These are phyloP conservation scores for Aspergillus brunneoviolaceus DNA, from an alignment of 2,329 filamentous ascomycete species.

Conservation along the genomic window DNA sequence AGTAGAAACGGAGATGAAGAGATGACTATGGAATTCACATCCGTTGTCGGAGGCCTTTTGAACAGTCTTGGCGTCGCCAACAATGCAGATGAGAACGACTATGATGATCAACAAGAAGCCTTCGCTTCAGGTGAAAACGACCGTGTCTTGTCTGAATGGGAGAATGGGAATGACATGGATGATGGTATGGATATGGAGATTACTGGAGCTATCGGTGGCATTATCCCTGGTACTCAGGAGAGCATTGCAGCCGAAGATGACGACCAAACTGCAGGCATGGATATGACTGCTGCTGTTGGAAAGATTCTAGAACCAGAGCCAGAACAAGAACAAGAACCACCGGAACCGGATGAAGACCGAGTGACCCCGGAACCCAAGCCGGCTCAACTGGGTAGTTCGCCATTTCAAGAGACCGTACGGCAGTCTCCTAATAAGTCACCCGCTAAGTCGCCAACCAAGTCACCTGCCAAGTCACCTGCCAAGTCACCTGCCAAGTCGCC, in stretches of 20 bases:
- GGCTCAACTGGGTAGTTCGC: constrained; percentile 47
- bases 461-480: constrained; percentile 20
- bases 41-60: constrained; percentile 45
- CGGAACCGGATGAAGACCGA: constrained; percentile 56
- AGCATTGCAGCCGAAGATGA: constrained; percentile 40
- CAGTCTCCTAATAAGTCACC: constrained; percentile 31
- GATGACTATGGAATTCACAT: constrained; percentile 51
- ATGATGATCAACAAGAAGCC: constrained; percentile 8
- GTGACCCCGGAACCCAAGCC: constrained; percentile 50
- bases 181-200: constrained; percentile 61
- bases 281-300: constrained; percentile 65
- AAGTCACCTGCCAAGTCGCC: neutral
- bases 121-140: constrained; percentile 20
- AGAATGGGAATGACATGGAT: constrained; percentile 29
- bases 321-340: constrained; percentile 46
- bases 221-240: constrained; percentile 41
- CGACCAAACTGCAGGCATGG: constrained; percentile 61
- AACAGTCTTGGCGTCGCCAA: constrained; percentile 24
- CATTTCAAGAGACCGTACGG: constrained; percentile 42
- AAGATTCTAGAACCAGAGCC: constrained; percentile 55
- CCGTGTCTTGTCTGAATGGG: constrained; percentile 24
- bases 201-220: constrained; percentile 48
- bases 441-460: constrained; percentile 15
- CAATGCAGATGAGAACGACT: constrained; percentile 14
- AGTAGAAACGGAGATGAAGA: constrained; percentile 44